Percentiles rank a stretch among this genome's conserved stretches.
phyloP scores from a whole-genome alignment of 352 stramenopile genomes.

The Phytophthora litchii region DNA sequence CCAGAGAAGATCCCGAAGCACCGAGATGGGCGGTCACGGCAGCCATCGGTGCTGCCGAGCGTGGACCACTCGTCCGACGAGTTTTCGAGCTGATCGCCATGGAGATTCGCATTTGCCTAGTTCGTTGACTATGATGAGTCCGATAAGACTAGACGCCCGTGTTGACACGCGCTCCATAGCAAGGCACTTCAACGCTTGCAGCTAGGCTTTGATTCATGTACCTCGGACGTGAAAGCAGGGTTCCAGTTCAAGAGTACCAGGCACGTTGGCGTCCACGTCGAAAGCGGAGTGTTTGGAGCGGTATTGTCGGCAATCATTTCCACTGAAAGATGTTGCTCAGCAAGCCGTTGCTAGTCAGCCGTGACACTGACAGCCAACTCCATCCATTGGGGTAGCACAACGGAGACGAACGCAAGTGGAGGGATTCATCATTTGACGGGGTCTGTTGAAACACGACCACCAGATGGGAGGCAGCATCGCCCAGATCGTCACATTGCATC shows the following conservation, averaged over 20 bases:
- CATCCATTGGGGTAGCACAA: constrained; percentile 8
- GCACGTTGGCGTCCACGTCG: constrained; percentile 3
- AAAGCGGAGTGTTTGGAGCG: constrained; percentile 2
- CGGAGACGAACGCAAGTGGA: constrained; percentile 23
- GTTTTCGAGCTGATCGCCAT: constrained; percentile 10
- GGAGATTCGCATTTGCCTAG: no score
- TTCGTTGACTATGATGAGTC: constrained; percentile 19
- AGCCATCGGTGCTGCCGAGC: constrained; percentile 6
- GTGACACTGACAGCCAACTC: background rate
- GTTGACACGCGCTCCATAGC: constrained; percentile 13
- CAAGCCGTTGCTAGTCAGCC: constrained; percentile 12
- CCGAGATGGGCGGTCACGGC: constrained; percentile 7
- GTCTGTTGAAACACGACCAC: constrained; percentile 17
- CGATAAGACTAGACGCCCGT: constrained; percentile 7
- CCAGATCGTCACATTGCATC: constrained; percentile 12
- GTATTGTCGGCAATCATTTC: background rate
- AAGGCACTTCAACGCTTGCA: constrained; percentile 3
- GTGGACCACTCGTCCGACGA: constrained; percentile 9
- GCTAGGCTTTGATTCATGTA: background rate
- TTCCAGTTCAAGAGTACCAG: background rate
- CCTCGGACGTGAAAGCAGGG: background rate
- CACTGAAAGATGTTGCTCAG: constrained; percentile 32
- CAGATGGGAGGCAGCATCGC: constrained; percentile 26
- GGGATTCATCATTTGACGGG: constrained; percentile 19
- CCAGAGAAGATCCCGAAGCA: constrained; percentile 21